phyloP scores from a whole-genome alignment of 345 rosid species.

The Schrenkiella parvula region DNA sequence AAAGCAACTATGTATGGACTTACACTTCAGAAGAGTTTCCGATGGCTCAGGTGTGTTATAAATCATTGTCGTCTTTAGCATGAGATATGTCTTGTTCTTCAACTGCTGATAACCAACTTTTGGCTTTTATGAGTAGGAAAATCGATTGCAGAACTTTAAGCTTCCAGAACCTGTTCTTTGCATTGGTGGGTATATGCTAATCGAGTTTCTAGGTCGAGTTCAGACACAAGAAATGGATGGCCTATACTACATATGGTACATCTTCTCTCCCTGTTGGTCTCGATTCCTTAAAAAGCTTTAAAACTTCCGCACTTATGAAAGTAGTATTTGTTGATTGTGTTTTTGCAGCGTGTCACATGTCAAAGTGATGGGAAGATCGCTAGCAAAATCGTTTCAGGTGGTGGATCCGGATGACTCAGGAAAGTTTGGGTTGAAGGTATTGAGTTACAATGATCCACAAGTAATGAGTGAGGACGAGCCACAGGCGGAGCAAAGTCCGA shows the following conservation, averaged over 20 bases:
- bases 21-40: conserved; percentile 83
- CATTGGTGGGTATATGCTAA: conserved; percentile 70
- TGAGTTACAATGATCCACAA: conserved; percentile 40
- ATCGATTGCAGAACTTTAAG: conserved; percentile 62
- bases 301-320: conserved; percentile 4
- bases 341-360: conserved; percentile 72
- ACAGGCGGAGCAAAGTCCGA: conserved; percentile 1
- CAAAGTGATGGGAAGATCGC: conserved; percentile 55
- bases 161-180: conserved; percentile 90
- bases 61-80: conserved; percentile 2
- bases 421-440: conserved; percentile 47
- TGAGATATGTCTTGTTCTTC: background rate
- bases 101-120: background rate
- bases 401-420: conserved; percentile 45
- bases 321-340: background rate
- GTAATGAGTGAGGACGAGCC: conserved; percentile 12
- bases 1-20: conserved; percentile 61
- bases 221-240: conserved; percentile 83
- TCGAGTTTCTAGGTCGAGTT: conserved; percentile 84
- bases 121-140: conserved; percentile 52
- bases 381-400: conserved; percentile 48
- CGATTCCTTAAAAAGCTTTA: background rate
- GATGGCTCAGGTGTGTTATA: conserved; percentile 74
- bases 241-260: conserved; percentile 80
- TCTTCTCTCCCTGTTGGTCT: background rate